Evolutionary conservation across 192 early-diverging fungal genomes (phyloP), one percentile per base, ranked within the genome.

Genomic region (Coemansia sp.): DNA sequence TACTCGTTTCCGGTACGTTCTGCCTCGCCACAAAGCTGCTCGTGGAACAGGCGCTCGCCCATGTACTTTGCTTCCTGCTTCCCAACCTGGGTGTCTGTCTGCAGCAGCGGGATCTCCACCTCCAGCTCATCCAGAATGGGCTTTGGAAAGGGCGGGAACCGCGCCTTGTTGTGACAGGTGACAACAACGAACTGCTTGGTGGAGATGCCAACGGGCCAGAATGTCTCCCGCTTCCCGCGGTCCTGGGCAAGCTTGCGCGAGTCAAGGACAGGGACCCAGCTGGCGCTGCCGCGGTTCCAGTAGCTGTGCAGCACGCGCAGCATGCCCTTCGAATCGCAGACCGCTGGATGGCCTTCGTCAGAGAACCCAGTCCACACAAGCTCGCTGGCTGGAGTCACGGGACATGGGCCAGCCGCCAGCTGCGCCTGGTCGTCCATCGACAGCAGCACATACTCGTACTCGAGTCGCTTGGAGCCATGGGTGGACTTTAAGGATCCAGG

Each of bases 261-360:
- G 67, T 98, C 93, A 31, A 96, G 84, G 0, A 95, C 69, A 2
- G 96, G 94, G 9, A 90, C 78, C 96, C 96, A 98, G 34, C 71
- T 67, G 37, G 83, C 86, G 61, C 88, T 83, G 33, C 23, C 19
- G 10, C 38, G 8, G 15, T 50, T 45, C 47, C 87, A 81, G 66
- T 91, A 87, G 34, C 82, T 79, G 50, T 91, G 84, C 31, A 95
- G 82, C 15, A 90, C 72, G 29, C 87, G 82, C 31, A 96, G 47
- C 20, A 93, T 82, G 41, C 93, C 93, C 25, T 70, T 73, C 15
- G 92, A 92, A 71, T 97, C 94, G 70, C 87, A 96, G 0, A 85
- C 76, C 0, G 85, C 85, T 1, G 92, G 91, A 27, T 91, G 78
- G 27, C 85, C 87, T 15, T 83, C 78, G 50, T 93, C 90, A 19